Conservation (phyloP, 441 rosid genomes). For the Manihot esculenta region DNA sequence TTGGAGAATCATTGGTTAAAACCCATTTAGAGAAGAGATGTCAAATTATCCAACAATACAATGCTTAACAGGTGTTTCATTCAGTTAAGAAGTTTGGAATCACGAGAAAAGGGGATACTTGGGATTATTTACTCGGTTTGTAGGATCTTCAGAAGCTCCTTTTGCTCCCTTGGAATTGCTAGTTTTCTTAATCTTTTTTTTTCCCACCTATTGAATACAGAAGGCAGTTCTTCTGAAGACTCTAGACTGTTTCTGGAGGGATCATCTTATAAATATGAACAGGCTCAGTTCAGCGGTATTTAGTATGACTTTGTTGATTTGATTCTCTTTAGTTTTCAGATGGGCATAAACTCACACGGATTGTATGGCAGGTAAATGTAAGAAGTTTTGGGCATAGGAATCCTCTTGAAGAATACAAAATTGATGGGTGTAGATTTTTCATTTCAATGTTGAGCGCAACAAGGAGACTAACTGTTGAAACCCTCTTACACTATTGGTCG, state of each 20-base stretch:
- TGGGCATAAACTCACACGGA: constrained; percentile 26
- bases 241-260: constrained; percentile 90
- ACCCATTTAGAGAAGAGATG: background rate
- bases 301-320: constrained; percentile 14
- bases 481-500: constrained; percentile 84
- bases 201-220: constrained; percentile 36
- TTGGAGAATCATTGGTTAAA: background rate
- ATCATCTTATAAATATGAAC: constrained; percentile 95
- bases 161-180: background rate
- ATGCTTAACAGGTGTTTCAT: too few species aligned
- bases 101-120: too few species aligned
- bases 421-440: constrained; percentile 93
- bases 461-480: constrained; percentile 75
- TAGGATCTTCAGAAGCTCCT: too few species aligned
- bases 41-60: background rate
- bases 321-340: constrained; percentile 4
- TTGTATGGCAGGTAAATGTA: constrained; percentile 68
- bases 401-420: constrained; percentile 98
- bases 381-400: constrained; percentile 95
- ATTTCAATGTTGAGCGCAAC: constrained; percentile 96
- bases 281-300: constrained; percentile 89
- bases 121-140: too few species aligned
- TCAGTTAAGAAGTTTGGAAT: too few species aligned
- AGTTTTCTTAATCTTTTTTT: background rate
- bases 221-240: constrained; percentile 89